phyloP scores from a whole-genome alignment of 768 basidiomycete genomes.

The Termitomyces bulborhizus region DNA sequence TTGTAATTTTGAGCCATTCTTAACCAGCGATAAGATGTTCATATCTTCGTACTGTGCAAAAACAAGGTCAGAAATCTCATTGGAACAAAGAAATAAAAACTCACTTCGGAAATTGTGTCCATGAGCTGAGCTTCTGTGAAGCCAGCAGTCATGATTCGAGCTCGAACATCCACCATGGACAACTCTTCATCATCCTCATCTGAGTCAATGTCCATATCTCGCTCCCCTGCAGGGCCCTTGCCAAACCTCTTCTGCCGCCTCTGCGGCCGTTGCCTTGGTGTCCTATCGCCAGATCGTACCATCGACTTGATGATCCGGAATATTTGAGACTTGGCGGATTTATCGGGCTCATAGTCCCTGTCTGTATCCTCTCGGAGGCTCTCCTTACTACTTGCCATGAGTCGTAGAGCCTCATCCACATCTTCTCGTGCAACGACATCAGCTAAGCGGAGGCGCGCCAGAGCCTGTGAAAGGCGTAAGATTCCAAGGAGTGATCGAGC shows the following conservation, averaged over 20 bases:
- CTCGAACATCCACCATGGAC: conserved; percentile 82
- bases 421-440: conserved; percentile 77
- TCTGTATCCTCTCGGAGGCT: conserved; percentile 80
- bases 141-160: conserved; percentile 77
- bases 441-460: conserved; percentile 86
- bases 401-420: conserved; percentile 92
- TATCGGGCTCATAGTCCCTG: conserved; percentile 63
- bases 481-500: conserved; percentile 94
- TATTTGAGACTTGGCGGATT: conserved; percentile 77
- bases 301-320: conserved; percentile 90
- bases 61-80: conserved; percentile 10
- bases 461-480: conserved; percentile 89
- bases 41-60: conserved; percentile 69
- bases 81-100: conserved; percentile 16
- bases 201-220: conserved; percentile 65
- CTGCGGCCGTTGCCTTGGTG: conserved; percentile 24
- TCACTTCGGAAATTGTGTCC: conserved; percentile 76
- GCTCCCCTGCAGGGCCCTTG: conserved; percentile 62
- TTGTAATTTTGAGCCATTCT: conserved; percentile 75
- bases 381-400: conserved; percentile 97
- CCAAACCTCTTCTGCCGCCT: conserved; percentile 52
- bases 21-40: conserved; percentile 75
- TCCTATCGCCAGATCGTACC: conserved; percentile 35
- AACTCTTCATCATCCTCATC: conserved; percentile 69
- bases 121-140: conserved; percentile 90